Conservation (phyloP, 345 rosid species). For the Moricandia arvensis region DNA sequence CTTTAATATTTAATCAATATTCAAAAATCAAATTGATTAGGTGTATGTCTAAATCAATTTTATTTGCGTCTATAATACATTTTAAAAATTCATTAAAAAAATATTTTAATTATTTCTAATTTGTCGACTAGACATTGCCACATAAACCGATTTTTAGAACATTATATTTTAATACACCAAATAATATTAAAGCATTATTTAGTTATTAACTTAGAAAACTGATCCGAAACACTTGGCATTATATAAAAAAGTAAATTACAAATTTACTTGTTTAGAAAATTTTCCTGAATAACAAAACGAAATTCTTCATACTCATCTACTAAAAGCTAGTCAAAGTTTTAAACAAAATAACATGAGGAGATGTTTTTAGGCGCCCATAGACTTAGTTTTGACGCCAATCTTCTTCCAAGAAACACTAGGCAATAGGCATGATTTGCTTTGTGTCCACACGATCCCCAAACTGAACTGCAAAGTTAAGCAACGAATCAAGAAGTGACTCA, state of each 20-base stretch:
- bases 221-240: neutral
- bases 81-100: too few relatives aligned
- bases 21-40: too few relatives aligned
- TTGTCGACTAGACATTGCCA: too few relatives aligned
- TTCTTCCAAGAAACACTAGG: conserved; percentile 90
- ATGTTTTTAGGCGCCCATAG: conserved; percentile 47
- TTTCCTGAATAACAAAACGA: neutral
- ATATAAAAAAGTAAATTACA: neutral
- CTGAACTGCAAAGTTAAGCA: conserved; percentile 78
- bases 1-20: neutral
- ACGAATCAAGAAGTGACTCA: conserved; percentile 87
- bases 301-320: neutral
- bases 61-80: too few relatives aligned
- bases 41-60: too few relatives aligned
- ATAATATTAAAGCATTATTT: neutral
- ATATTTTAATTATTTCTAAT: too few relatives aligned
- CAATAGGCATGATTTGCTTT: conserved; percentile 91
- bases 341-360: neutral
- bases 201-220: neutral
- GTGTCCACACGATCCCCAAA: conserved; percentile 81
- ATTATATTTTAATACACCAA: neutral
- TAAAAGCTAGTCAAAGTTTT: neutral
- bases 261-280: neutral
- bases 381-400: conserved; percentile 77
- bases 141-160: too few relatives aligned